Evolutionary conservation across 176 grass and related monocot species (phyloP).

Genomic region (Rhynchospora tenuis): DNA sequence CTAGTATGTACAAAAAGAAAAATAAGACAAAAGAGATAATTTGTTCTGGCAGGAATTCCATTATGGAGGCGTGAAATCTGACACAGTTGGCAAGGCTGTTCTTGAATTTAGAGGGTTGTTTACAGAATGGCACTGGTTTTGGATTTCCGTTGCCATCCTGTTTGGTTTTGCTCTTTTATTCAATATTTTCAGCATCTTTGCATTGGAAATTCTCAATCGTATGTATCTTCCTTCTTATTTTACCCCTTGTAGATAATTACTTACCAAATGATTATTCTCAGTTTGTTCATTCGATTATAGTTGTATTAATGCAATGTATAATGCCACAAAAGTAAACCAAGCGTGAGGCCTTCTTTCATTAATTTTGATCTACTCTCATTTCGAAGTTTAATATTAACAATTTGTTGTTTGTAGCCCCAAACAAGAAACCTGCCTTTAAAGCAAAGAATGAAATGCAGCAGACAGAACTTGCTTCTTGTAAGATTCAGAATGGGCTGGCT

Average conservation of each 20-base stretch:
- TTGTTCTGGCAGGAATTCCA: slow-evolving; percentile 49
- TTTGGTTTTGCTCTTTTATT: slow-evolving; percentile 63
- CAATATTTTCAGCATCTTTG: slow-evolving; percentile 82
- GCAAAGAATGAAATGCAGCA: slow-evolving; percentile 21
- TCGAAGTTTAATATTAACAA: neutral
- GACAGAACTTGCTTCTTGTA: slow-evolving; percentile 16
- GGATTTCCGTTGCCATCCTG: slow-evolving; percentile 63
- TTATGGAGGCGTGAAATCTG: slow-evolving; percentile 32
- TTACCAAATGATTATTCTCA: neutral
- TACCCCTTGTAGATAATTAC: neutral
- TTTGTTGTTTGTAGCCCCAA: slow-evolving; percentile 56
- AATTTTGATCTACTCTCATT: slow-evolving; percentile 10
- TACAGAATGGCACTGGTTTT: slow-evolving; percentile 83
- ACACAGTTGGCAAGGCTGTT: slow-evolving; percentile 63
- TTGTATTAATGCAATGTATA: neutral
- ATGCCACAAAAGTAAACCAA: neutral
- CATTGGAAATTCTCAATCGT: slow-evolving; percentile 68
- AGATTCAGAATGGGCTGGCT: slow-evolving; percentile 21
- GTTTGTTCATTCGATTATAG: neutral
- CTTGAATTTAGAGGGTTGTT: slow-evolving; percentile 60
- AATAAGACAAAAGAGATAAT: slow-evolving; percentile 12
- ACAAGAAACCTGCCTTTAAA: slow-evolving; percentile 42
- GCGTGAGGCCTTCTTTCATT: neutral
- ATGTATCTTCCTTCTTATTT: slow-evolving; percentile 25
- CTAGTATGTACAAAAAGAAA: slow-evolving; percentile 16